Conservation (phyloP, 148 eudicot genomes). For the Silene uniflora region DNA sequence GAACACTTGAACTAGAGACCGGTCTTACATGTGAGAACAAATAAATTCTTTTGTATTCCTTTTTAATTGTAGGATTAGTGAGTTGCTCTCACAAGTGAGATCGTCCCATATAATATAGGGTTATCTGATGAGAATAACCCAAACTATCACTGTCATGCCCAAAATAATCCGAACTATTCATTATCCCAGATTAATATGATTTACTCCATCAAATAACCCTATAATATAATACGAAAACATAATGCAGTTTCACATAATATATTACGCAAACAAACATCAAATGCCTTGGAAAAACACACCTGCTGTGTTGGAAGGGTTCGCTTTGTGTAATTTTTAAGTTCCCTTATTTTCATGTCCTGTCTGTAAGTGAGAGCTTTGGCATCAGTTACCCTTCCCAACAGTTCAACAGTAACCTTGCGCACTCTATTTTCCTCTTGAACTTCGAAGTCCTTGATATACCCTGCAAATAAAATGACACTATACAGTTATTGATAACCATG, state of each 20-base stretch:
- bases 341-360: conserved; percentile 79
- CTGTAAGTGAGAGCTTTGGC: conserved; percentile 80
- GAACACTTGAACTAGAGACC: no score
- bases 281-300: conserved; percentile 33
- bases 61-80: no score
- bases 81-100: not conserved
- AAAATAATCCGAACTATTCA: no score
- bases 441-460: conserved; percentile 83
- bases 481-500: not conserved
- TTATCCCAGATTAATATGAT: no score
- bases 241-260: not conserved
- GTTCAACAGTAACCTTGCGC: conserved; percentile 71
- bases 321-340: conserved; percentile 56
- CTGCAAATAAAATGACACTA: conserved; percentile 31
- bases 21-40: no score
- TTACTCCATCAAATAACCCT: no score
- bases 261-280: not conserved
- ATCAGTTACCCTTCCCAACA: conserved; percentile 76
- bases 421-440: conserved; percentile 75
- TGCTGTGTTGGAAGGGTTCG: conserved; percentile 79
- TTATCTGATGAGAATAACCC: no score
- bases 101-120: not conserved
- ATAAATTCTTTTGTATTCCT: no score
- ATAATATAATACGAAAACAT: no score
- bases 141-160: no score